Conservation (phyloP, 2,329 filamentous ascomycete genomes). For the Arthrobotrys megalospora region DNA sequence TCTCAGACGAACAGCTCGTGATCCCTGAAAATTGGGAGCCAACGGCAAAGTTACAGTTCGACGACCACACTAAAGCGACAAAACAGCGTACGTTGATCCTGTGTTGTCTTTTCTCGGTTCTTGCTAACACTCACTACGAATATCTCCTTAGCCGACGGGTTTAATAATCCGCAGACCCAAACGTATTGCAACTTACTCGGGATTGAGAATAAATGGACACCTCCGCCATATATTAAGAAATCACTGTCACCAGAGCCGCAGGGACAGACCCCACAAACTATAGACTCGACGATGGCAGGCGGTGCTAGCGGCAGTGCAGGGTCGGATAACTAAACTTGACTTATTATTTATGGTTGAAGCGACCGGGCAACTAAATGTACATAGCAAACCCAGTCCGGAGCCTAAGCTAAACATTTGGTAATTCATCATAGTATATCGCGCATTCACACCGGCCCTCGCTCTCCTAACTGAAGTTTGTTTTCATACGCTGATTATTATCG, state of each 20-base stretch:
- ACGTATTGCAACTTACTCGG: slow-evolving; percentile 83
- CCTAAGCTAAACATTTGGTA: too few species aligned
- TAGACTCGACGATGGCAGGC: slow-evolving; percentile 2
- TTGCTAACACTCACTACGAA: background rate
- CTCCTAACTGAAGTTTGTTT: too few species aligned
- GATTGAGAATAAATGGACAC: slow-evolving; percentile 76
- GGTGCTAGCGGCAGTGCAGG: background rate
- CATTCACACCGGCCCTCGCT: too few species aligned
- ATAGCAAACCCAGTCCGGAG: too few species aligned
- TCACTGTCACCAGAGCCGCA: slow-evolving; percentile 19
- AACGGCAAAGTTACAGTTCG: slow-evolving; percentile 81
- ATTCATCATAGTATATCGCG: too few species aligned
- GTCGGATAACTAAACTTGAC: background rate
- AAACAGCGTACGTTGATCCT: slow-evolving; percentile 72
- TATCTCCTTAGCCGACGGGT: slow-evolving; percentile 72
- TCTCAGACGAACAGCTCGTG: slow-evolving; percentile 74
- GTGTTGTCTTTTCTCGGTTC: background rate
- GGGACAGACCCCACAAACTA: background rate
- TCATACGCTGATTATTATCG: too few species aligned
- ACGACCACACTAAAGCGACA: slow-evolving; percentile 73
- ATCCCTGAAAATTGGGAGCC: slow-evolving; percentile 84
- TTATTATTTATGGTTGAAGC: too few species aligned
- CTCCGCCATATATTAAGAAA: slow-evolving; percentile 23
- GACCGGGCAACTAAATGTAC: too few species aligned
- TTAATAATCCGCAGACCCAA: slow-evolving; percentile 88